phyloP scores from a whole-genome alignment of 2,329 filamentous ascomycete species.

The Botrytis sinoallii region DNA sequence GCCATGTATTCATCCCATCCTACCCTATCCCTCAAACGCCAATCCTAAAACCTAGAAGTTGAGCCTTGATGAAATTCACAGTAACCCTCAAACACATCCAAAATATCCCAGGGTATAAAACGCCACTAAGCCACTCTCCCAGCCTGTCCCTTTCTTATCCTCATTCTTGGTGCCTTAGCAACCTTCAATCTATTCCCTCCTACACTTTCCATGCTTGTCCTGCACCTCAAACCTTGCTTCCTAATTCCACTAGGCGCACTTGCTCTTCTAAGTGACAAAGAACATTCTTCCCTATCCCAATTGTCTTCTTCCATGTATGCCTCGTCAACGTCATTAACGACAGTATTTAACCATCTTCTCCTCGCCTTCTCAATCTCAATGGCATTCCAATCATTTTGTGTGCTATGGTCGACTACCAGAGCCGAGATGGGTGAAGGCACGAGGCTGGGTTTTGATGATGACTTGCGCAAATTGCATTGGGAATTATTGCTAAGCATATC shows the following conservation, averaged over 20 bases:
- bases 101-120: not conserved
- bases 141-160: not conserved
- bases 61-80: not conserved
- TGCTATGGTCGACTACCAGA: not conserved
- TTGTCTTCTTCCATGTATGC: not conserved
- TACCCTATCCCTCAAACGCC: not conserved
- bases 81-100: not conserved
- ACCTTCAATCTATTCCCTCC: not conserved
- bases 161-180: constrained; percentile 9
- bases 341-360: constrained; percentile 7
- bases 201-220: constrained; percentile 1
- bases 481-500: constrained; percentile 22
- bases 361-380: not conserved
- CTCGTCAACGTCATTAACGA: constrained; percentile 14
- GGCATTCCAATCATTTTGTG: not conserved
- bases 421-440: not conserved
- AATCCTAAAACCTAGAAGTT: not conserved
- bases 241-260: constrained; percentile 14
- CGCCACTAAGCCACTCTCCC: not conserved
- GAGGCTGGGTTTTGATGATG: not conserved
- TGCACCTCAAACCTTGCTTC: constrained; percentile 7
- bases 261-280: constrained; percentile 10
- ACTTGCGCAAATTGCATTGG: constrained; percentile 19
- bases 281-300: not conserved
- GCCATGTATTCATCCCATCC: not conserved